A percentile compares a stretch with the other conserved stretches of the same genome.
Conservation (phyloP, 2,329 filamentous ascomycete species). For the Talaromyces sp. region DNA sequence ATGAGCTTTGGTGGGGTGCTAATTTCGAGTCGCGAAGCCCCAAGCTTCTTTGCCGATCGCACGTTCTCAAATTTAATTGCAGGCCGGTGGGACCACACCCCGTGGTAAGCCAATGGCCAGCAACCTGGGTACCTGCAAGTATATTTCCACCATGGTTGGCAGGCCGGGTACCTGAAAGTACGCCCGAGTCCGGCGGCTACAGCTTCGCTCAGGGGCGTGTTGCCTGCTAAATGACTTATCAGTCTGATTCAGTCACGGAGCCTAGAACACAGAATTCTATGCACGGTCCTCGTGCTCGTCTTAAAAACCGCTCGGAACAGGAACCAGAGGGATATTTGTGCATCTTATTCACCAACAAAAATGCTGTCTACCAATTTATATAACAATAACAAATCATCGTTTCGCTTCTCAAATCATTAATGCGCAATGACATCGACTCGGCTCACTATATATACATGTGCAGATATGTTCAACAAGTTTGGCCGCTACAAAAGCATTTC, state of each 20-base stretch:
- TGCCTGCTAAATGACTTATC: neutral
- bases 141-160: neutral
- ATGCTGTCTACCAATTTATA: neutral
- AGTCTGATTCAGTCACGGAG: neutral
- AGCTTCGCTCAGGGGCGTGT: neutral
- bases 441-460: neutral
- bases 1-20: neutral
- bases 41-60: neutral
- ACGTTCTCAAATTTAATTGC: neutral
- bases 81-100: neutral
- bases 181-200: neutral
- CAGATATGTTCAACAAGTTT: neutral
- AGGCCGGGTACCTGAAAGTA: conserved; percentile 1
- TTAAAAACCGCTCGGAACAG: neutral
- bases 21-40: neutral
- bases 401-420: neutral
- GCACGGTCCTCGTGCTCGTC: neutral
- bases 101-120: neutral
- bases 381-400: neutral
- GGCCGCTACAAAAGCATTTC: neutral
- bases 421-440: neutral
- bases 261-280: neutral
- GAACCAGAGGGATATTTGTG: neutral
- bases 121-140: neutral
- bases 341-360: neutral